Conservation (phyloP, 2,329 filamentous ascomycete genomes). For the Metarhizium humberi region DNA sequence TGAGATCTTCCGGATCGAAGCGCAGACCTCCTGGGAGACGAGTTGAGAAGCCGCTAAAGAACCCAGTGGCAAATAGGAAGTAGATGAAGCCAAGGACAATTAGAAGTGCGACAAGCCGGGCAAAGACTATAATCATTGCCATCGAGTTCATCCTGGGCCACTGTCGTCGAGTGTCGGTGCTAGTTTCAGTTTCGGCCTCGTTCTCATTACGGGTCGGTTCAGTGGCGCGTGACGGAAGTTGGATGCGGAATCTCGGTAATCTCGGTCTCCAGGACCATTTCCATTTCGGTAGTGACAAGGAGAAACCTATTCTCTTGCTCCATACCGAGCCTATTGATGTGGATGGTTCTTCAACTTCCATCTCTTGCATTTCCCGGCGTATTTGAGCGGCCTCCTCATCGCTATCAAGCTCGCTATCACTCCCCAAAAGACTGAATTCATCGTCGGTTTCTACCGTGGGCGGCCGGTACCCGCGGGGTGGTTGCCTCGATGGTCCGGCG, state of each 20-base stretch:
- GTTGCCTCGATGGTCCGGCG: constrained; percentile 31
- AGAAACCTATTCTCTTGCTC: constrained; percentile 46
- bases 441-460: constrained; percentile 75
- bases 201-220: constrained; percentile 9
- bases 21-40: constrained; percentile 55
- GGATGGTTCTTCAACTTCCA: constrained; percentile 69
- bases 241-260: constrained; percentile 41
- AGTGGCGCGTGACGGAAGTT: constrained; percentile 30
- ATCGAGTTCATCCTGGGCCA: constrained; percentile 32
- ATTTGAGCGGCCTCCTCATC: constrained; percentile 54
- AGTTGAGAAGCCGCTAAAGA: constrained; percentile 59
- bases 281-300: constrained; percentile 43
- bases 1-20: constrained; percentile 77
- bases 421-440: constrained; percentile 48
- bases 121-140: constrained; percentile 51
- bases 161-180: constrained; percentile 14
- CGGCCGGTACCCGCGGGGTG: constrained; percentile 56
- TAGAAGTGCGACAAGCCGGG: constrained; percentile 64
- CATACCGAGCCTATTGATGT: constrained; percentile 35
- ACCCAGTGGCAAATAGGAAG: constrained; percentile 73
- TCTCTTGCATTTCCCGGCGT: constrained; percentile 76
- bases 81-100: constrained; percentile 73
- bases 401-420: constrained; percentile 31
- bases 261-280: constrained; percentile 46
- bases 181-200: constrained; percentile 6